Base-by-base conservation (phyloP, 2,329 filamentous ascomycete genomes). In the Periconia digitata region DNA sequence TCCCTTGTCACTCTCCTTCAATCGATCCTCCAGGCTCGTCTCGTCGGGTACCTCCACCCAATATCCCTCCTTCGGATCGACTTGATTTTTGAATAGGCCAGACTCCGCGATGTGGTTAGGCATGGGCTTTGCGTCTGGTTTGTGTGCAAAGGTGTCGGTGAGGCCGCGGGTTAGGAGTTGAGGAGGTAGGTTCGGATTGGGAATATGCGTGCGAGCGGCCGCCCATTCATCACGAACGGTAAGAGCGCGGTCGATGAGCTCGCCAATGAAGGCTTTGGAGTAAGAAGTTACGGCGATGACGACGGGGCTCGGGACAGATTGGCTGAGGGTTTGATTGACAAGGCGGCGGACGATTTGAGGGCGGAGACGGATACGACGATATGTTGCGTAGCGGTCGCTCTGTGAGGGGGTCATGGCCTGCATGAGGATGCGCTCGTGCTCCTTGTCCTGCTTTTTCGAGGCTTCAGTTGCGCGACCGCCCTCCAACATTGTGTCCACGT, bases 281-380 rank as follows among this genome's bases (percentile, higher is more conserved):
- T 89, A 87, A 0, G 85, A 84, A 41, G 85, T 85, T 63, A 92
- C 86, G n/a, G 86, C 85, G 18, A 87, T 84, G 52, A 89, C 85
- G 42, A 91, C 86, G 58, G 83, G 86, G 17, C 82, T 78, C 0
- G 87, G 86, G 0, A 90, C 88, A 1, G 86, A 90, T 66, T 92
- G 89, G 0, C 86, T 90, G 8, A 91, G 85, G 1, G 88, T 90
- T 49, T 88, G 86, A 63, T 92, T 92, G 65, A 90, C 85, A 51
- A 92, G 82, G 80, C 85, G 80, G 64, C 87, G 82, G 48, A 91
- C 85, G 16, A 85, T 84, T 6, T 84, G 79, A 55, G 86, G 85
- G 18, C 83, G 81, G 35, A 92, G 73, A 59, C 86, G 88, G 27
- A 84, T 82, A 8, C 84, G 82, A 51, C 86, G 81, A 81, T 84